Conservation (phyloP, 148 eudicot species). For the Camellia granthamiana region DNA sequence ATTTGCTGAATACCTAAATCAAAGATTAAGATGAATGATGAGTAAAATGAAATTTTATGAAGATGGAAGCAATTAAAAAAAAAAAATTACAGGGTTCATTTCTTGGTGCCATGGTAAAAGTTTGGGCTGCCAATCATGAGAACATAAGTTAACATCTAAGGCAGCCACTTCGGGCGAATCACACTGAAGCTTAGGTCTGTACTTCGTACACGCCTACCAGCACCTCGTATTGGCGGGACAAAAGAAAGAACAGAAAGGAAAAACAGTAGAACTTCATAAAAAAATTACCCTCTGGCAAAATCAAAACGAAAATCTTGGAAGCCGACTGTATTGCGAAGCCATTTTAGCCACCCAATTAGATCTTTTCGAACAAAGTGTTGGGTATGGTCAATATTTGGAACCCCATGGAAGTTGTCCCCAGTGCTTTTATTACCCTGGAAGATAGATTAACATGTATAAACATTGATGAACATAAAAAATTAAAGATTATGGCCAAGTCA, state of each 20-base stretch:
- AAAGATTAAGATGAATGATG: constrained; percentile 15
- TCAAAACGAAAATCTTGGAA: constrained; percentile 97
- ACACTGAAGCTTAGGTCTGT: background rate
- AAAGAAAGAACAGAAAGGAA: background rate
- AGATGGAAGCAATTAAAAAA: background rate
- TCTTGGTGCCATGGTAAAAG: background rate
- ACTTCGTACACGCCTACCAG: background rate
- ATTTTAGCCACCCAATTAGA: constrained; percentile 71
- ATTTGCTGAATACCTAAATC: constrained; percentile 65
- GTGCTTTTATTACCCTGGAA: constrained; percentile 79
- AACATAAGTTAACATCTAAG: background rate
- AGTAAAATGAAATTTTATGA: background rate
- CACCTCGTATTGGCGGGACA: background rate
- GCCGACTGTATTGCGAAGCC: constrained; percentile 71
- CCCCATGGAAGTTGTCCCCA: constrained; percentile 81
- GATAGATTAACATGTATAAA: constrained; percentile 10
- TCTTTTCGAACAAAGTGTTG: constrained; percentile 73
- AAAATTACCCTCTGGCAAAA: constrained; percentile 81
- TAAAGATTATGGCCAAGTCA: background rate
- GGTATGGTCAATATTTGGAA: constrained; percentile 90
- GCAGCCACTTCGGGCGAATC: background rate
- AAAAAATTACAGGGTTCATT: background rate
- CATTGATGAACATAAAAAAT: background rate
- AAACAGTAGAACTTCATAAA: background rate
- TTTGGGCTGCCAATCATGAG: background rate